Conservation (phyloP, 1,139 yeast genomes). For the Arxiozyma telluris region DNA sequence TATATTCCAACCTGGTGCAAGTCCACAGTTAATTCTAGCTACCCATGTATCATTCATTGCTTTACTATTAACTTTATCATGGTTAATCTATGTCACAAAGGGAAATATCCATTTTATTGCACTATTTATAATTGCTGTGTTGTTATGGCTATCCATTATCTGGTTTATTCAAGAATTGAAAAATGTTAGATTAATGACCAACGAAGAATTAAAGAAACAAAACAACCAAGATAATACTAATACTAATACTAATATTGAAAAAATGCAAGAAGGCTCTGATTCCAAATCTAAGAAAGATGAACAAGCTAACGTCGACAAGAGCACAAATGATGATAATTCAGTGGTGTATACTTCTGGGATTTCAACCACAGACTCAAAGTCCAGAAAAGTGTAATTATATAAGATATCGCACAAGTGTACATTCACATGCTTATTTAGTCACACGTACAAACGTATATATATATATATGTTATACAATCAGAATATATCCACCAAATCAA, state of each 20-base stretch:
- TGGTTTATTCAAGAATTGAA: slow-evolving; percentile 81
- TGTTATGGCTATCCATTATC: slow-evolving; percentile 69
- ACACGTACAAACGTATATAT: no score
- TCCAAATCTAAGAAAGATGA: background rate
- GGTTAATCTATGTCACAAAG: slow-evolving; percentile 52
- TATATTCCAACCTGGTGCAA: slow-evolving; percentile 87
- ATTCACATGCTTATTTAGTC: background rate
- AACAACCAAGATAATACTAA: background rate
- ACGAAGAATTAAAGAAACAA: slow-evolving; percentile 33
- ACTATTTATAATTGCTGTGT: slow-evolving; percentile 56
- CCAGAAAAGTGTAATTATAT: slow-evolving; percentile 11
- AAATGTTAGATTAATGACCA: slow-evolving; percentile 37
- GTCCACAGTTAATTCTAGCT: slow-evolving; percentile 78
- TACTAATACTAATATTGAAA: no score
- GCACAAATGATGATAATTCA: slow-evolving; percentile 2
- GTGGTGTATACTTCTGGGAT: slow-evolving; percentile 6
- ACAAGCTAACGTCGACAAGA: slow-evolving; percentile 5
- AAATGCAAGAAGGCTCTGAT: background rate
- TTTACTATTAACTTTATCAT: slow-evolving; percentile 43
- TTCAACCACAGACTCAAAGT: slow-evolving; percentile 4
- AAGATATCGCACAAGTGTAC: background rate
- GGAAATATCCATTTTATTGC: slow-evolving; percentile 69
- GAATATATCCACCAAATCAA: background rate
- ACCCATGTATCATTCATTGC: slow-evolving; percentile 62
- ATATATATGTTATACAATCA: background rate